Evolutionary conservation across 1,139 yeast genomes (phyloP), one percentile per base, ranked within the genome.

Genomic region (Schizosaccharomyces versatilis): DNA sequence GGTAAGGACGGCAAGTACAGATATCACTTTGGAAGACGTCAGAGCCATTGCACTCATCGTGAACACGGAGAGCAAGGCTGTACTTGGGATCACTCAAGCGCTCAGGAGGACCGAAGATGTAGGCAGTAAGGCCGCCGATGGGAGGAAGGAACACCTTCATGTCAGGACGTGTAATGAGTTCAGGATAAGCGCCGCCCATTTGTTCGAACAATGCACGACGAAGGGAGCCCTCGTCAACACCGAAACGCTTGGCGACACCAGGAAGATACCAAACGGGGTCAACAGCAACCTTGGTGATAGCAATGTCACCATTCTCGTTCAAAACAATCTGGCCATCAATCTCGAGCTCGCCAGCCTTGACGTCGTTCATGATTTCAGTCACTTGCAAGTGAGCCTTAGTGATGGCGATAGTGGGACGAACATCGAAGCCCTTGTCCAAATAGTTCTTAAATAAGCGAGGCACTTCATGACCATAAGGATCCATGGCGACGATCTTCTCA

Each of bases 201-300:
- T 77, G 81, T 62, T 77, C 78, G 62, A 77, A 77, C 59, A 78
- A 67, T 2, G 79, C 75, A 54, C 76, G 71, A 62, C 82, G 71
- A 54, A 78, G 68, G 52, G 74, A 74, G n/a, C 65, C 66, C 61
- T 78, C 82, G 44, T 74, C 68, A 58, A 78, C 73, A 38, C 74
- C 75, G 62, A 78, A 73, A 60, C 80, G 73, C 63, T 74, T 70
- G 38, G 81, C 82, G 56, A 78, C 79, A 24, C 80, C 80, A 2
- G 82, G 82, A 57, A 78, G 67, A 61, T 75, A 73, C 81, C 82
- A 78, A 42, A 78, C 81, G 10, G 81, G 81, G 61, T 78, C 82
- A 42, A 76, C 77, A 1, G 81, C 82, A 57, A 78, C 70, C 63
- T 78, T 78, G 47, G 80, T 74, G 42, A 76, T 79, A 36, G 74